phyloP scores from a whole-genome alignment of 1,284 basidiomycete genomes.

The Mycosarcoma mackinlayi region DNA sequence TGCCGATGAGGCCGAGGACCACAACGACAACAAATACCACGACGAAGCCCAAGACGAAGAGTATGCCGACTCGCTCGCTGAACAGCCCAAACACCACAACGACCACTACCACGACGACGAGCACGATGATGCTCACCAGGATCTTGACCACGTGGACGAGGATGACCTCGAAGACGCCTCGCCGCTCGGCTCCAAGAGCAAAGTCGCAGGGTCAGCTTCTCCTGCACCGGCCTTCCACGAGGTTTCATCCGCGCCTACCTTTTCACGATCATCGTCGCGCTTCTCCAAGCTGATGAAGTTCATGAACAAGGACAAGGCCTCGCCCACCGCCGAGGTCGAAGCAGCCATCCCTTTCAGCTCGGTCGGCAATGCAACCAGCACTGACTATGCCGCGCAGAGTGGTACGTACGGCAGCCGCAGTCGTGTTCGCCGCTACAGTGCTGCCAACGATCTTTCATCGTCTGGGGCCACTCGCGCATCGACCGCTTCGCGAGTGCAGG shows the following conservation, averaged over 20 bases:
- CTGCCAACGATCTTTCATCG: constrained; percentile 25
- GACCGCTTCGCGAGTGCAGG: constrained; percentile 25
- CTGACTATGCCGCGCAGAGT: constrained; percentile 18
- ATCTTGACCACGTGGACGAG: constrained; percentile 14
- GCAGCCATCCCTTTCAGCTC: constrained; percentile 13
- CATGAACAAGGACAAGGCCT: constrained; percentile 39
- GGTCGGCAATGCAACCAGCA: constrained; percentile 8
- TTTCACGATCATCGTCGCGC: constrained; percentile 34
- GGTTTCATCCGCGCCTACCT: constrained; percentile 13
- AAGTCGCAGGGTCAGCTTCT: constrained; percentile 24
- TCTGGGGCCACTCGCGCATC: constrained; percentile 1
- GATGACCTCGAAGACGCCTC: constrained; percentile 16
- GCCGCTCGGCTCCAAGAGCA: constrained; percentile 17
- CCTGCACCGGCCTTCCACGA: constrained; percentile 13
- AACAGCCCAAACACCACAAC: constrained; percentile 20
- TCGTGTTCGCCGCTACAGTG: constrained; percentile 33
- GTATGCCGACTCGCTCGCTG: constrained; percentile 26
- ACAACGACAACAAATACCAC: background rate
- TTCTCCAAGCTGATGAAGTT: constrained; percentile 45
- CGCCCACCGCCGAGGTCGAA: constrained; percentile 19
- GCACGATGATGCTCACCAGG: constrained; percentile 14
- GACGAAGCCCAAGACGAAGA: constrained; percentile 14
- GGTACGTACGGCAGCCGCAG: constrained; percentile 9
- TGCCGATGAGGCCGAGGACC: constrained; percentile 4
- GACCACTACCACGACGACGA: constrained; percentile 9